phyloP scores from a whole-genome alignment of 2,329 filamentous ascomycete genomes.

The Colletotrichum incanum region DNA sequence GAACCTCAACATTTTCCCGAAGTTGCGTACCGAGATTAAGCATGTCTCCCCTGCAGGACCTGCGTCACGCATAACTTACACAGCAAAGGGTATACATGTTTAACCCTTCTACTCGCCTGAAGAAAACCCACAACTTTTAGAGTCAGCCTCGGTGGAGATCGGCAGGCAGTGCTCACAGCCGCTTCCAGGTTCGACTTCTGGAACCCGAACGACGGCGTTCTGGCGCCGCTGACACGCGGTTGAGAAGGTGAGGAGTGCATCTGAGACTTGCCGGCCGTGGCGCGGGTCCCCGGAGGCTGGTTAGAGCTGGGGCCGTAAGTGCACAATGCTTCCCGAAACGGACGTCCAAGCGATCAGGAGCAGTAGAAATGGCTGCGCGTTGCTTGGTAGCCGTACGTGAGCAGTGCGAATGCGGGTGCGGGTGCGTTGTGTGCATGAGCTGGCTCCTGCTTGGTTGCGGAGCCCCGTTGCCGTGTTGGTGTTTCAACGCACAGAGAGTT shows the following conservation, averaged over 20 bases:
- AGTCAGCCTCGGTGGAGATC: conserved; percentile 3
- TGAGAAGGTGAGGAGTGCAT: background rate
- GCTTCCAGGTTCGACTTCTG: background rate
- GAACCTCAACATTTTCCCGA: background rate
- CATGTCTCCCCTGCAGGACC: conserved; percentile 12
- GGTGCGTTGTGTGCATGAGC: conserved; percentile 25
- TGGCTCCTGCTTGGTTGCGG: conserved; percentile 26
- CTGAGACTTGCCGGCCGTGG: conserved; percentile 32
- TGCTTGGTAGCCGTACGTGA: conserved; percentile 3
- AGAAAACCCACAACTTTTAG: background rate
- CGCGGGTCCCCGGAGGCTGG: conserved; percentile 9
- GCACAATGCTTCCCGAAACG: conserved; percentile 36
- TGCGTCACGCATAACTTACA: conserved; percentile 19
- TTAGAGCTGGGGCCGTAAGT: conserved; percentile 1
- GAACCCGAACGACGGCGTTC: background rate
- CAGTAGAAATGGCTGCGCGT: conserved; percentile 9
- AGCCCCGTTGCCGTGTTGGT: conserved; percentile 21
- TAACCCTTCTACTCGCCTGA: background rate
- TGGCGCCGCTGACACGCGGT: conserved; percentile 5
- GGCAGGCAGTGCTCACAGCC: background rate
- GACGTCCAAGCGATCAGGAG: conserved; percentile 37
- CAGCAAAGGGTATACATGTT: conserved; percentile 4
- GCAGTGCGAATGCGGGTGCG: conserved; percentile 37
- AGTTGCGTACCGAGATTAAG: conserved; percentile 28
- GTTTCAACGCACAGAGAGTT: conserved; percentile 40